Base-by-base conservation (phyloP, 768 basidiomycete genomes). In the Brasilioporus rufonigricans region DNA sequence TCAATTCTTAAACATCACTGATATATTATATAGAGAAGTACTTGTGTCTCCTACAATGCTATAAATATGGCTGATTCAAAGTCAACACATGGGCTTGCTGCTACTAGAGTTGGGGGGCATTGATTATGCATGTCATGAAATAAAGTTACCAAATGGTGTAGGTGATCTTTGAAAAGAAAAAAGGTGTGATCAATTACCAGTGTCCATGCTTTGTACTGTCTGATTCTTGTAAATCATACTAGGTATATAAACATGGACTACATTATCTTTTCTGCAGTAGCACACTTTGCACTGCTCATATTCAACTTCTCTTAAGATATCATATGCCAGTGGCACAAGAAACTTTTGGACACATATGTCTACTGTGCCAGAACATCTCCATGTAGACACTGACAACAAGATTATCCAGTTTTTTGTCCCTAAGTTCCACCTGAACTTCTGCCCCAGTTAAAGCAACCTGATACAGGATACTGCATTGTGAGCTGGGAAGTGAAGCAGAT, bases 81-180 rank as follows among this genome's bases (percentile, higher is more conserved):
- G 38, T 5, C 21, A 0, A 13, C 23, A 1, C 1, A 9, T 2
- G 44, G 53, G 0, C 47, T 62, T 1, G 19, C 26, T 5, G 35
- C 44, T 3, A 65, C 59, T 14, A 65, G 66, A 23, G 49, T 43
- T 0, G 53, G 41, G 16, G 62, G 23, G 44, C n/a, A 59, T 61
- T 31, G 59, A 40, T 48, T 70, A 57, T 45, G 46, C 51, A 0
- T 7, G 36, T 4, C 56, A 57, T 18, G 35, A 52, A 4, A 52
- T 57, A 11, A 68, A 65, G 43, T 31, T 59, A 5, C 61, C 57
- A 0, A 31, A 53, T 11, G 59, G 53, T 0, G 38, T 67, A 0
- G 64, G 46, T 0, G 57, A 67, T 21, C 38, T 65, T 1, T 62
- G 63, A 51, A 59, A 61, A 18, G 62, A 64, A 1, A 57, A 65